These are phyloP conservation scores for Leishmania major DNA, from an alignment of 208 protist species.

Conservation along the genomic window DNA sequence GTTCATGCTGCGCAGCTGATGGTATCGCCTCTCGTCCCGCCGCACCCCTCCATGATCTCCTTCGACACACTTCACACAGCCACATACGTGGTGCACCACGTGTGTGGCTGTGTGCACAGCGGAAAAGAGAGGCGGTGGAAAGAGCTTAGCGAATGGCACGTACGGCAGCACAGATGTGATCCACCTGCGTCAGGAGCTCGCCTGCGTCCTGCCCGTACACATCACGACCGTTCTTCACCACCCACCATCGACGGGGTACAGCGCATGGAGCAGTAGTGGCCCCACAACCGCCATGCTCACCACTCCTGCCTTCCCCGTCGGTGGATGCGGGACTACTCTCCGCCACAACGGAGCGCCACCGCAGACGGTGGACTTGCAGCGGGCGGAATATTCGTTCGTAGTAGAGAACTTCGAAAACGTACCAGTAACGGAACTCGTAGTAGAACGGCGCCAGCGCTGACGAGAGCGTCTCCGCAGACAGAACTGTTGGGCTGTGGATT, in stretches of 20 bases:
- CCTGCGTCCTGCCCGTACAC: not conserved
- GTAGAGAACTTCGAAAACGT: conserved; percentile 70
- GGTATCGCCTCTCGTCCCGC: not conserved
- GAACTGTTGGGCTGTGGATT: not conserved
- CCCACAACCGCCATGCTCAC: not conserved
- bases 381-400: conserved; percentile 37
- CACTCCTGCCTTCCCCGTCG: not conserved
- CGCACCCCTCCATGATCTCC: not conserved
- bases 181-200: not conserved
- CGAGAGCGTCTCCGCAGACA: not conserved
- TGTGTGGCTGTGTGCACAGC: not conserved
- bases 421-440: conserved; percentile 78
- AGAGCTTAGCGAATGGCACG: conserved; percentile 4
- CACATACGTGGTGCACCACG: not conserved
- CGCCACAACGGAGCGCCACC: not conserved
- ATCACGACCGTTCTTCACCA: conserved; percentile 5
- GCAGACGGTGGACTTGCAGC: conserved; percentile 27
- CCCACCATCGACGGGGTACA: conserved; percentile 19
- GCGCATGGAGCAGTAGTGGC: not conserved
- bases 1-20: not conserved
- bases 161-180: not conserved
- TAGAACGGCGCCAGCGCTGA: conserved; percentile 35
- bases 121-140: not conserved
- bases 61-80: not conserved
- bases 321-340: not conserved